phyloP scores from a whole-genome alignment of 306 rosid species.

The Quercus ilex region DNA sequence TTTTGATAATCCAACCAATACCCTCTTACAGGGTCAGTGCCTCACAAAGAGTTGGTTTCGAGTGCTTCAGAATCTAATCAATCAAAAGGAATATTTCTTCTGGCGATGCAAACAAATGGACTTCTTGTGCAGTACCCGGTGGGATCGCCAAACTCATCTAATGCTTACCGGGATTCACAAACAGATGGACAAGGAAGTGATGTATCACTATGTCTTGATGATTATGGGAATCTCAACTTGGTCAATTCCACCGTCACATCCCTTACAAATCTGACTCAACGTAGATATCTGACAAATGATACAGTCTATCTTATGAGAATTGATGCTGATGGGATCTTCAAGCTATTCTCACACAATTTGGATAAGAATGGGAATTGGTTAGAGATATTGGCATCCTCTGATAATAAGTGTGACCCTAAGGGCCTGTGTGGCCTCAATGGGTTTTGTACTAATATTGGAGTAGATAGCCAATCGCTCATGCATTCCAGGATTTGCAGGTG shows the following conservation, averaged over 20 bases:
- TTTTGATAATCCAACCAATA: constrained; percentile 16
- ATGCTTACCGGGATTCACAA: background rate
- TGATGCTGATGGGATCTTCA: background rate
- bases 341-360: background rate
- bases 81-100: constrained; percentile 14
- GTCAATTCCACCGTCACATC: background rate
- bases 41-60: background rate
- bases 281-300: background rate
- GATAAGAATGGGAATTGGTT: background rate
- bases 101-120: constrained; percentile 19
- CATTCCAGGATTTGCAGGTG: background rate
- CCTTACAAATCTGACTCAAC: background rate
- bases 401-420: background rate
- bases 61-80: constrained; percentile 7
- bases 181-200: background rate
- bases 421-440: background rate
- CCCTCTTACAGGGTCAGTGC: constrained; percentile 16
- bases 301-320: background rate
- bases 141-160: background rate
- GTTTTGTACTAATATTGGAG: background rate
- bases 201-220: constrained; percentile 8
- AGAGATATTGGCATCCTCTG: background rate
- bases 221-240: background rate
- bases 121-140: constrained; percentile 24
- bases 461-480: background rate